Evolutionary conservation across 768 basidiomycete genomes (phyloP), one percentile per base, ranked within the genome.

Genomic region (Favolaschia claudopus): DNA sequence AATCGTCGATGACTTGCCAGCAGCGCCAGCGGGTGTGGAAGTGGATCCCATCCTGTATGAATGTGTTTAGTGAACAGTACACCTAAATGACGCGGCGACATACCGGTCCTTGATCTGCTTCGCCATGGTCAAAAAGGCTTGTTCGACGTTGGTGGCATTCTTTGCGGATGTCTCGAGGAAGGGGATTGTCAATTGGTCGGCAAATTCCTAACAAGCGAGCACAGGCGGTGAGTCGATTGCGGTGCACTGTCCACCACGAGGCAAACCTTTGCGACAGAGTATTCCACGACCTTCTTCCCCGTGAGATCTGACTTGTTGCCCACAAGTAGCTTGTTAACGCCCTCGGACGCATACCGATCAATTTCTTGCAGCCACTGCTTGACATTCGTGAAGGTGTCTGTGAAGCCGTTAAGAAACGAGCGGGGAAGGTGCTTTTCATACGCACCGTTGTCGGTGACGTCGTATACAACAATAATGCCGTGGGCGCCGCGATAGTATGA

Each of bases 221-320:
- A 34, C 32, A 38, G 38, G 37, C 10, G 27, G 31, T 9, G 13
- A 27, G 22, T 32, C 12, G 33, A 39, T 17, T 22, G 58, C 24
- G 34, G 33, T 37, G 9, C 9, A 20, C 34, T 34, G 33, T 8
- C 15, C 28, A 36, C 6, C 29, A 55, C 28, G 46, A 43, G 53
- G 33, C 55, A 34, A 14, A 64, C 37, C 97, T 96, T 77, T 95
- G 93, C 69, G 94, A 92, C 73, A 92, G 89, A 5, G 93, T 89
- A 64, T 46, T 64, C 63, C 55, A 99, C 93, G 14, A 89, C 91
- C 64, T 91, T 88, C 80, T 97, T 98, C 76, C 98, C 96, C 54
- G 89, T 88, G 95, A 96, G 97, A 75, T 99, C 97, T 39, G 92
- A 98, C 77, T 99, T 99, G 82, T 99, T 99, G 34, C 97, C 97